Conservation (phyloP, 441 rosid species). For the Populus hybrid region DNA sequence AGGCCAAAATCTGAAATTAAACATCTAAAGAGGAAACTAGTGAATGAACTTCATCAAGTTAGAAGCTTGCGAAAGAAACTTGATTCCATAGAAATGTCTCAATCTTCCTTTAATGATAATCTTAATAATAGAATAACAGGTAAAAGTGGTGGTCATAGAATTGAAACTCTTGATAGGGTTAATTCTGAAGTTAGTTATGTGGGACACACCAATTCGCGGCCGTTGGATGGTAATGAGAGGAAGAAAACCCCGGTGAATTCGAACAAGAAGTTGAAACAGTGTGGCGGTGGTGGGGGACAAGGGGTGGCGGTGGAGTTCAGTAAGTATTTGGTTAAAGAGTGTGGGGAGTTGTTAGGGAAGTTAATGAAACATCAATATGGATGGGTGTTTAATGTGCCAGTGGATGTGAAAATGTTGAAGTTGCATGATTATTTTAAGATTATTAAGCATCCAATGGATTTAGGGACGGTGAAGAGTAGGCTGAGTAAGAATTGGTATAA, state of each 20-base stretch:
- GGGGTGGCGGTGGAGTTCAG: constrained; percentile 25
- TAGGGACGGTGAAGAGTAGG: constrained; percentile 75
- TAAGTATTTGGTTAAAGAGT: constrained; percentile 48
- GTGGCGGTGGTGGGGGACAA: constrained; percentile 23
- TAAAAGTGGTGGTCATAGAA: constrained; percentile 13
- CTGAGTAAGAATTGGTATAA: constrained; percentile 59
- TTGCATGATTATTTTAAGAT: constrained; percentile 71
- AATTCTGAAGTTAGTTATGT: constrained; percentile 56
- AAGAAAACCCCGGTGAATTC: constrained; percentile 36
- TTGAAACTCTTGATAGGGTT: constrained; percentile 35
- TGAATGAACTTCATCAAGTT: constrained; percentile 66
- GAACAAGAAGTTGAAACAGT: constrained; percentile 46
- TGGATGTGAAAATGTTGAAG: constrained; percentile 65
- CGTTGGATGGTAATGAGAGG: constrained; percentile 37
- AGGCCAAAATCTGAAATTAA: constrained; percentile 49
- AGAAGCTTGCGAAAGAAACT: constrained; percentile 52
- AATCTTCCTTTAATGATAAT: constrained; percentile 13
- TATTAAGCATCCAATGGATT: constrained; percentile 90
- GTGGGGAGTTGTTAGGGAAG: constrained; percentile 57
- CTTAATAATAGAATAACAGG: neutral
- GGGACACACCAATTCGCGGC: constrained; percentile 30
- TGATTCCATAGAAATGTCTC: constrained; percentile 37
- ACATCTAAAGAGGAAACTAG: constrained; percentile 58
- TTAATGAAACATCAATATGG: constrained; percentile 83
- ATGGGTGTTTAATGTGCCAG: constrained; percentile 83